Evolutionary conservation across 1,284 basidiomycete species (phyloP), one percentile per base, ranked within the genome.

Genomic region (Ganoderma multipileum): DNA sequence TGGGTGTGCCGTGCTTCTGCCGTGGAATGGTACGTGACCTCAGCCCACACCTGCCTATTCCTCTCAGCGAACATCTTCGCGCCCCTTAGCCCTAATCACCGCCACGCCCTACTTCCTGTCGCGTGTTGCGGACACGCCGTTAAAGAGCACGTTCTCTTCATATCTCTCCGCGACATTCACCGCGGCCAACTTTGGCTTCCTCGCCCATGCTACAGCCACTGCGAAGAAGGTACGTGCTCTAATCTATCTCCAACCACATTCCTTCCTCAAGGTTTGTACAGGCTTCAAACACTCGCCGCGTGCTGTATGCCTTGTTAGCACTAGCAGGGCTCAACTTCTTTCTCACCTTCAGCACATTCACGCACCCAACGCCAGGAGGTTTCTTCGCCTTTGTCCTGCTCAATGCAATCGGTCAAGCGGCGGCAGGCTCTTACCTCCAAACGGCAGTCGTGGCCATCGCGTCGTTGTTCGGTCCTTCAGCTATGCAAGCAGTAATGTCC

Each of bases 81-180:
- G 18, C 9, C 8, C 20, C 1, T 20, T 68, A 94, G 92, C 87
- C 0, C 82, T 94, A 76, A 93, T 94, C 39, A 95, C 91, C 11
- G 92, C 90, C 0, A 91, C 87, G 41, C 88, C 92, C 0, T 95
- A 89, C 78, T 94, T 95, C 78, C 76, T 91, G 55, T 87, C 90
- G 6, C 83, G 91, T 62, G 77, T 94, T 28, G 82, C 81, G 9
- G 85, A 83, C 47, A 89, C 91, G 0, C 77, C 88, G 4, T 72
- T 91, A 33, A 81, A 84, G 70, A 79, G 83, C 61, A 83, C 89
- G 16, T 95, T 94, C 77, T 84, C 85, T 68, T 93, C 92, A 2
- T 95, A 91, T 75, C 82, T 93, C 30, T 88, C 91, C 3, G 86
- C 85, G 4, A 81, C 88, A 28, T 89, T 92, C 81, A 89, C 90